Evolutionary conservation across 257 asterid genomes (phyloP).

Genomic region (Nemophila menziesii): DNA sequence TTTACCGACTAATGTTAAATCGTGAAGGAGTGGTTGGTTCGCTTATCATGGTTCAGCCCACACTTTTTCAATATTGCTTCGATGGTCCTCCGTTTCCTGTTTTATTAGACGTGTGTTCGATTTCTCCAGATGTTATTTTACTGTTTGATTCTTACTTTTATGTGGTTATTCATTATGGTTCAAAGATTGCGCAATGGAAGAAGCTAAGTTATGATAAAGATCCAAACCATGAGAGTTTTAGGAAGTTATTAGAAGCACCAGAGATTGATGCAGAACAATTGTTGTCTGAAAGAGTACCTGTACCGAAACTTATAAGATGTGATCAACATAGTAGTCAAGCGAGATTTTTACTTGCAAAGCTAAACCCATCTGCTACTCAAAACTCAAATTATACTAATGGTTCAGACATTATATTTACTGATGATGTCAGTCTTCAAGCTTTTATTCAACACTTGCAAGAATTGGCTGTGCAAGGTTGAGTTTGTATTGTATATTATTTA

Average conservation of each 20-base stretch:
- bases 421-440: conserved; percentile 74
- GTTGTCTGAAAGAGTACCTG: conserved; percentile 69
- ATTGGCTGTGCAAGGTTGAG: conserved; percentile 81
- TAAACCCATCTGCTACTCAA: conserved; percentile 85
- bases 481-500: conserved; percentile 6
- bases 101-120: conserved; percentile 64
- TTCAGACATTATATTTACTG: conserved; percentile 65
- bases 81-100: conserved; percentile 93
- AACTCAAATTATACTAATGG: conserved; percentile 42
- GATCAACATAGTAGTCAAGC: conserved; percentile 98
- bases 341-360: conserved; percentile 78
- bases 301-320: conserved; percentile 70
- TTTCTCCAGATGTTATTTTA: conserved; percentile 69
- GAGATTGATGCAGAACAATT: conserved; percentile 67
- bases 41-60: conserved; percentile 89
- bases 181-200: conserved; percentile 84
- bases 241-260: conserved; percentile 78
- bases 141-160: conserved; percentile 80
- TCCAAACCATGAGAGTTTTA: conserved; percentile 61
- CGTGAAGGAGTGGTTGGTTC: conserved; percentile 84
- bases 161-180: conserved; percentile 80
- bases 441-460: conserved; percentile 75
- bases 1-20: conserved; percentile 62
- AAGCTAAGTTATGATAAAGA: conserved; percentile 70
- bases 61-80: conserved; percentile 79